Evolutionary conservation across 805 yeast genomes (phyloP).

Genomic region (Komagataella mondaviorum): DNA sequence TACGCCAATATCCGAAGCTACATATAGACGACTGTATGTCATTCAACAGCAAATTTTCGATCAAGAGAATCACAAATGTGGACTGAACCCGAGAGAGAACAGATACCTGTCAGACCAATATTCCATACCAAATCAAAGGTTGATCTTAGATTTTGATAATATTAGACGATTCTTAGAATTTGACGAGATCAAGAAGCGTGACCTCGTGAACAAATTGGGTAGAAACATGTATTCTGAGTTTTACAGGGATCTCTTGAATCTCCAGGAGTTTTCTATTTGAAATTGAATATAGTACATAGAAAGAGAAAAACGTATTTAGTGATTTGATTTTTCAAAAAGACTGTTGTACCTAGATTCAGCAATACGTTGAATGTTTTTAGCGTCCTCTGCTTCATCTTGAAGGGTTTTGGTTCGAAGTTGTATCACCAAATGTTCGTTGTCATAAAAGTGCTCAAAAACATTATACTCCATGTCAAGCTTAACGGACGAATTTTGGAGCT

Average conservation of each 20-base stretch:
- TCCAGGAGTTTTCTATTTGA: neutral
- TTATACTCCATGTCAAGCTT: neutral
- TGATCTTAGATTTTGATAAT: constrained; percentile 40
- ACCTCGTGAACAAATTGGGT: constrained; percentile 43
- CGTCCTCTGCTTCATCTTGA: neutral
- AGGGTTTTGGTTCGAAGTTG: neutral
- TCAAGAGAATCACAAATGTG: constrained; percentile 58
- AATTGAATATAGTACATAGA: no score
- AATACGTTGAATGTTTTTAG: neutral
- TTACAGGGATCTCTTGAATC: constrained; percentile 43
- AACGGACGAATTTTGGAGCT: neutral
- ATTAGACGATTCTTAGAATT: constrained; percentile 38
- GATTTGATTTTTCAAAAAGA: neutral
- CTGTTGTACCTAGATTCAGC: neutral
- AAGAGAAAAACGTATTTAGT: neutral
- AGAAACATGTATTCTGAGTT: constrained; percentile 43
- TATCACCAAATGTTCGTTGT: neutral
- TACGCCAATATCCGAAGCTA: constrained; percentile 59
- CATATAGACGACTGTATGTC: constrained; percentile 70
- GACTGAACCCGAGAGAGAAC: constrained; percentile 69
- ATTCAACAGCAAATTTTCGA: constrained; percentile 82
- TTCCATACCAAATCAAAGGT: neutral
- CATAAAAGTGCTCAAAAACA: neutral
- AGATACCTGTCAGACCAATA: constrained; percentile 12
- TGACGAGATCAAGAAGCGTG: constrained; percentile 42